Conservation (phyloP, 2,329 filamentous ascomycete genomes). For the Fusarium cicatricum region DNA sequence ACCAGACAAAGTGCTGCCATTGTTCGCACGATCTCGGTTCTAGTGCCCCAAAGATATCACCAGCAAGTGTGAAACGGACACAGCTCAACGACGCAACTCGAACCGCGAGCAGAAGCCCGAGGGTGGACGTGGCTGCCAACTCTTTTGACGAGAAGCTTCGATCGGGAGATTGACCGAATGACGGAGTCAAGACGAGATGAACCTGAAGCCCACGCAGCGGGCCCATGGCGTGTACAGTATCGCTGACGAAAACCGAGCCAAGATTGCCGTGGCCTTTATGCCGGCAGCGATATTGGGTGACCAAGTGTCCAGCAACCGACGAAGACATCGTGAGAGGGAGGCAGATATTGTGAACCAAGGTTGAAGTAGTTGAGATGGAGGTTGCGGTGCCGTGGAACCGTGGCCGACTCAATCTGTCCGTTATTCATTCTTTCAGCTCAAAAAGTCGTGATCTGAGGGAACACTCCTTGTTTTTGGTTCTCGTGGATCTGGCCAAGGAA, state of each 20-base stretch:
- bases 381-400: conserved; percentile 21
- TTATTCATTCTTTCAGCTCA: conserved; percentile 12
- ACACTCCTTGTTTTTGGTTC: neutral
- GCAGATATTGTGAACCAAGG: neutral
- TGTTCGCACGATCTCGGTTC: conserved; percentile 1
- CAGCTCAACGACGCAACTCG: conserved; percentile 19
- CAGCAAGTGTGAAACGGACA: neutral
- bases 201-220: neutral
- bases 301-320: neutral
- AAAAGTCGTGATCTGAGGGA: neutral
- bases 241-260: conserved; percentile 19
- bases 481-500: neutral
- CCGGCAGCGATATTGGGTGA: neutral
- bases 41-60: conserved; percentile 3
- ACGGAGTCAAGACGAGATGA: conserved; percentile 8
- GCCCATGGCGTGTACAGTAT: conserved; percentile 5
- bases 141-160: neutral
- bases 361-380: conserved; percentile 3
- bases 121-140: conserved; percentile 30
- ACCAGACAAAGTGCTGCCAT: too few relatives aligned
- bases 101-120: conserved; percentile 27
- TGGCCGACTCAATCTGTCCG: neutral
- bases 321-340: conserved; percentile 15
- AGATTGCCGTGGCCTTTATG: neutral
- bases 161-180: neutral